Base-by-base conservation (phyloP, 1,139 yeast species). In the Kurtzmaniella natalensis region DNA sequence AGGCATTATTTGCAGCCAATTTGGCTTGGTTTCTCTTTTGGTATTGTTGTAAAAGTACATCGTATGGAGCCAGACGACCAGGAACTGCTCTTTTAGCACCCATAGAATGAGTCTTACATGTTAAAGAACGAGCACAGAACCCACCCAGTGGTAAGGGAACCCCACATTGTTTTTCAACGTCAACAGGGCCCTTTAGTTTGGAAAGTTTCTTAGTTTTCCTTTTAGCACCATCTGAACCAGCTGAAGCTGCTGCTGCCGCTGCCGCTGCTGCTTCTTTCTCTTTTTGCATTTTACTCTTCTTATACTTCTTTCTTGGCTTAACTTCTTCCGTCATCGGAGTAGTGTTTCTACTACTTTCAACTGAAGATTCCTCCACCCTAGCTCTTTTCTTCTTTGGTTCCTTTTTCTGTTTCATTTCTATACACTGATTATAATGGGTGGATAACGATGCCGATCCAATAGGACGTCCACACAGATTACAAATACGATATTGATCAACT, bases 61-160 rank as follows among this genome's bases (percentile, higher is more conserved):
- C 98, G 57, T 88, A 92, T 0, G 96, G 89, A 7, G 94, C 89
- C 34, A 94, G 79, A 48, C 98, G 72, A 5, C 98, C 98, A 20
- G 78, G 78, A 17, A 92, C 98, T 1, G 96, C 92, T 48, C 98
- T 75, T 51, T 92, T 92, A 17, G 96, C 95, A 18, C 96, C 96
- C 96, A 92, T 89, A 1, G 96, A 86, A 58, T 92, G 98, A 1
- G 97, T 88, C 55, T 92, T 92, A 70, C 98, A 92, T 0, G 98
- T 92, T 42, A 92, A 68, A 0, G 96, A 87, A 36, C 98, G 72
- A 5, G 96, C 96, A 69, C 98, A 92, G 48, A 79, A 79, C 0
- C 94, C 95, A 8, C 97, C 97, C 42, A 82, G 82, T 0, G 96
- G 88, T 40, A 92, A 61, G 3, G 89, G 86, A 6, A 92, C 98